Conservation (phyloP, 306 rosid genomes). For the Vigna angularis region DNA sequence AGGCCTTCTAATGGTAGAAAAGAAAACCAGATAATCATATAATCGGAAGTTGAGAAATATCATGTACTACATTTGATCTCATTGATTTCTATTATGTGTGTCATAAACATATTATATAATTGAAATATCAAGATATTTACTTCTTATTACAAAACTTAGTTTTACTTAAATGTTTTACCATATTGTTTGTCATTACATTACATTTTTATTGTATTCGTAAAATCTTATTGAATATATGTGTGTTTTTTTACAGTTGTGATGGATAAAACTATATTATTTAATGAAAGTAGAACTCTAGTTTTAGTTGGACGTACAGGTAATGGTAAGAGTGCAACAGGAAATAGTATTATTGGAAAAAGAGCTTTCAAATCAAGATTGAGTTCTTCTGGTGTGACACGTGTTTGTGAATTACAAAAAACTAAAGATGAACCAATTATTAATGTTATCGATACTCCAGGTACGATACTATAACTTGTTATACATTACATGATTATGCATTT, state of each 20-base stretch:
- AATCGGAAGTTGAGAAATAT: neutral
- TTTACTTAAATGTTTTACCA: neutral
- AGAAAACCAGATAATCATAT: neutral
- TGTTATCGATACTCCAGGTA: conserved; percentile 96
- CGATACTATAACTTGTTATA: neutral
- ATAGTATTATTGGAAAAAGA: conserved; percentile 72
- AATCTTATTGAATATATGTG: neutral
- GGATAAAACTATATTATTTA: conserved; percentile 36
- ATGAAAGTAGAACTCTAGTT: conserved; percentile 64
- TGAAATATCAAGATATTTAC: too few species aligned
- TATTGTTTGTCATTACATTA: neutral
- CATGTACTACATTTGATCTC: neutral
- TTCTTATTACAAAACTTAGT: neutral
- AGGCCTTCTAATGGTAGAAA: neutral
- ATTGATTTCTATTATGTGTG: neutral
- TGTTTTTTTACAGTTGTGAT: neutral
- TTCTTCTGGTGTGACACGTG: conserved; percentile 56
- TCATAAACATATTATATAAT: too few species aligned
- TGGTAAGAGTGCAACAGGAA: conserved; percentile 90
- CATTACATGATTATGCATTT: too few species aligned
- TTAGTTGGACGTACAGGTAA: conserved; percentile 93
- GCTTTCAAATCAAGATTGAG: conserved; percentile 68
- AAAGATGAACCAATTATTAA: conserved; percentile 60
- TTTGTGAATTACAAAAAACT: conserved; percentile 58
- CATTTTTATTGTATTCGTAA: neutral